Conservation (phyloP, 352 stramenopile species). For the Lagenidium giganteum region DNA sequence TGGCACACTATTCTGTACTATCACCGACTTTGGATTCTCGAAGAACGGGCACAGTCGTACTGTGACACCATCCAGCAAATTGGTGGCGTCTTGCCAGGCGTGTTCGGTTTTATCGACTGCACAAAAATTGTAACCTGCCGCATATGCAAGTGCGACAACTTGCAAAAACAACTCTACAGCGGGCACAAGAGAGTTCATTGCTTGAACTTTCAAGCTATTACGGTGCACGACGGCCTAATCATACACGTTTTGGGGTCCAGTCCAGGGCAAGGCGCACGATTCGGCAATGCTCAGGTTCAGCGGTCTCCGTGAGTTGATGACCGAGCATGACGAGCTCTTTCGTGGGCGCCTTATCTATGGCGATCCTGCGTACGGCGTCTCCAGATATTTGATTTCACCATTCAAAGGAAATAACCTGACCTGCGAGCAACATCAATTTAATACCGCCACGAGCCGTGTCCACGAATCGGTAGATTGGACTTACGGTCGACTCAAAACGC, state of each 20-base stretch:
- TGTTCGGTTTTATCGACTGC: conserved; percentile 13
- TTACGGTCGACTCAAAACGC: conserved; percentile 10
- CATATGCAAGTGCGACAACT: background rate
- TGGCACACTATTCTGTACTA: conserved; percentile 9
- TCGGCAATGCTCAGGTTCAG: conserved; percentile 8
- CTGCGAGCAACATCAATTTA: conserved; percentile 2
- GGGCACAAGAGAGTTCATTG: conserved; percentile 17
- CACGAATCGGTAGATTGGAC: conserved; percentile 12
- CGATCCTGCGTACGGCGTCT: conserved; percentile 13
- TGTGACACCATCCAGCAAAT: background rate
- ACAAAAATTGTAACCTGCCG: conserved; percentile 12
- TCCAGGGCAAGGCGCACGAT: conserved; percentile 12
- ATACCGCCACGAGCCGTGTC: conserved; percentile 8
- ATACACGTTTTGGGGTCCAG: conserved; percentile 12
- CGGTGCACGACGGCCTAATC: conserved; percentile 11
- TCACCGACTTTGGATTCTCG: background rate
- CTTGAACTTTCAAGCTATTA: conserved; percentile 13
- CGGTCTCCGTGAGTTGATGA: background rate
- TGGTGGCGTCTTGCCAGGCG: background rate
- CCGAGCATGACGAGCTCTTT: background rate
- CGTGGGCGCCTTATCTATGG: conserved; percentile 6
- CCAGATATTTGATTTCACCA: background rate
- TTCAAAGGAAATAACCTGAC: conserved; percentile 8
- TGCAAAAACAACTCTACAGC: conserved; percentile 2
- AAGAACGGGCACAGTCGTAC: conserved; percentile 1